These are phyloP conservation scores for Auricularia heimuer DNA, from an alignment of 768 basidiomycete species.

Conservation along the genomic window DNA sequence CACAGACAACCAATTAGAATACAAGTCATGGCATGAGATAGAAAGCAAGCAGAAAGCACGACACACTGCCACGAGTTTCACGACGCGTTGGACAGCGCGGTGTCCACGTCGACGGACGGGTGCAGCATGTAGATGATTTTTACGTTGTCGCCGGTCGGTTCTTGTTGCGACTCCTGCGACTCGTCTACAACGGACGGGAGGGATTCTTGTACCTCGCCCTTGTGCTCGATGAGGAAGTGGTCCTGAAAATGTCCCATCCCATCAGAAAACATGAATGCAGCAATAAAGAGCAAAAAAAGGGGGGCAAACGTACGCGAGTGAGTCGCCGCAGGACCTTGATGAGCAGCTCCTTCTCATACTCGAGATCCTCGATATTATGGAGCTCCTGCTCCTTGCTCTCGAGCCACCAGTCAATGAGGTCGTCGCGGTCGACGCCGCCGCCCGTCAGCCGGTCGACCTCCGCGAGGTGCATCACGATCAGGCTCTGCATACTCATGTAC, in stretches of 20 bases:
- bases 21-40: no score
- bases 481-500: constrained; percentile 80
- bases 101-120: constrained; percentile 71
- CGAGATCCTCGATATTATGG: constrained; percentile 74
- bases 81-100: no score
- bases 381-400: constrained; percentile 81
- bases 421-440: constrained; percentile 75
- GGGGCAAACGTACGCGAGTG: constrained; percentile 58
- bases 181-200: constrained; percentile 54
- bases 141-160: constrained; percentile 44
- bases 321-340: constrained; percentile 82
- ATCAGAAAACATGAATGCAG: no score
- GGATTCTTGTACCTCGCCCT: constrained; percentile 75
- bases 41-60: no score
- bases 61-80: no score
- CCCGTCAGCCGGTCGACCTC: constrained; percentile 68
- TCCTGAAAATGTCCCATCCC: constrained; percentile 38
- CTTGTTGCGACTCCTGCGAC: constrained; percentile 39
- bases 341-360: constrained; percentile 84
- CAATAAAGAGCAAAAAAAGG: not conserved
- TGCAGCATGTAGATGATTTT: constrained; percentile 87
- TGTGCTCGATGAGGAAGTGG: constrained; percentile 73
- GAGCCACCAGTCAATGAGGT: constrained; percentile 94
- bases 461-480: constrained; percentile 75
- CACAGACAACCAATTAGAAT: no score